A percentile compares a stretch with the other conserved stretches of the same genome.
phyloP scores from a whole-genome alignment of 2,329 filamentous ascomycete species.

The Colletotrichum viniferum region DNA sequence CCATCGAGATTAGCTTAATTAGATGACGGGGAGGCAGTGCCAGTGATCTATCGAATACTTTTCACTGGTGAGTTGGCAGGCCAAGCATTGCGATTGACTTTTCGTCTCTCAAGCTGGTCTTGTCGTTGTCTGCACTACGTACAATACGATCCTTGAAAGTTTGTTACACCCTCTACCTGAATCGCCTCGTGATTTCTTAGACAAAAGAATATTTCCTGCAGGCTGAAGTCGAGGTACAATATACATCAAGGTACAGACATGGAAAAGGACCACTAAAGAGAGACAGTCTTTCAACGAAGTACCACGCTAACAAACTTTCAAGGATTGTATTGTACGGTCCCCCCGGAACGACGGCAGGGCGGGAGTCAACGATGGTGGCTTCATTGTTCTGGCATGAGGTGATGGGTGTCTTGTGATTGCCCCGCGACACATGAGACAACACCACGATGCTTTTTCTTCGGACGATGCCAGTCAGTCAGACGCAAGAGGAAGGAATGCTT shows the following conservation, averaged over 20 bases:
- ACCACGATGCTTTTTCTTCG: not conserved
- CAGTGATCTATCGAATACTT: not conserved
- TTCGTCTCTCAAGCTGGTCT: not conserved
- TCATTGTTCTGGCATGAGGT: not conserved
- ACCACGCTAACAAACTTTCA: too few relatives aligned
- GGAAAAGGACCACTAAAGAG: too few relatives aligned
- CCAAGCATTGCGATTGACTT: slow-evolving; percentile 9
- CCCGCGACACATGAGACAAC: not conserved
- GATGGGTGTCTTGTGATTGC: not conserved
- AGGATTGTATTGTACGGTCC: too few relatives aligned
- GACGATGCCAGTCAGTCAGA: not conserved
- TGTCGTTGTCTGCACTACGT: not conserved
- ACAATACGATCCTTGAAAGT: too few relatives aligned
- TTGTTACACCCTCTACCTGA: too few relatives aligned
- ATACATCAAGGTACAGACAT: too few relatives aligned
- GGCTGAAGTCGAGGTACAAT: too few relatives aligned
- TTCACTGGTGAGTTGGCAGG: not conserved
- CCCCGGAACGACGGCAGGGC: not conserved
- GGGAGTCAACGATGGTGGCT: not conserved
- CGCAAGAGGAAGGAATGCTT: not conserved
- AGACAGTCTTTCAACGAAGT: too few relatives aligned
- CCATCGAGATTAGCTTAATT: slow-evolving; percentile 19
- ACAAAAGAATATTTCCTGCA: too few relatives aligned
- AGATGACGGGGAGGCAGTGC: not conserved
- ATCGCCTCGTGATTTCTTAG: too few relatives aligned